Conservation (phyloP, 2,329 filamentous ascomycete genomes). For the Alternaria metachromatica region DNA sequence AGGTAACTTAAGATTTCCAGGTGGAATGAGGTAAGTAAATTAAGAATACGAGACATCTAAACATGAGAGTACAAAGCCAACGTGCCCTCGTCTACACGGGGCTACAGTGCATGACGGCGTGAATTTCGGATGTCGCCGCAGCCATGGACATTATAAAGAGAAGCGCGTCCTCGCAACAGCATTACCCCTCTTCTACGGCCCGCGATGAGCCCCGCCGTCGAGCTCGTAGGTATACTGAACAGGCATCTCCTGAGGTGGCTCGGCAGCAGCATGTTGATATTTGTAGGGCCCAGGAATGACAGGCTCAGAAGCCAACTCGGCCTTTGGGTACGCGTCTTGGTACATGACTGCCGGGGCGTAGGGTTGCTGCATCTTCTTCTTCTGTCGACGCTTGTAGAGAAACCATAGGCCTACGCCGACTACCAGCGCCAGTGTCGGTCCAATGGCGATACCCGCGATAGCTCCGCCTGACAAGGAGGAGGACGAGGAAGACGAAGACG, state of each 20-base stretch:
- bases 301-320: not conserved
- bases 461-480: not conserved
- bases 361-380: not conserved
- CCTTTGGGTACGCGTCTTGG: not conserved
- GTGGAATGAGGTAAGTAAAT: not conserved
- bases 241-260: not conserved
- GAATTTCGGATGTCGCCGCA: not conserved
- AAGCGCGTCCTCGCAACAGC: not conserved
- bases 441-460: not conserved
- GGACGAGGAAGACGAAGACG: not conserved
- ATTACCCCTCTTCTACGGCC: not conserved
- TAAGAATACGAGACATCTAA: not conserved
- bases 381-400: not conserved
- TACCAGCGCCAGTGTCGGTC: not conserved
- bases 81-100: not conserved
- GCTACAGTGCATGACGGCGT: not conserved
- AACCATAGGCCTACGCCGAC: not conserved
- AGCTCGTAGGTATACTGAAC: not conserved
- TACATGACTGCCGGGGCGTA: not conserved
- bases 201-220: not conserved
- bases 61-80: not conserved
- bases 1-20: not conserved
- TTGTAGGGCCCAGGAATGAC: not conserved
- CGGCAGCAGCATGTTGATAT: not conserved
- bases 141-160: not conserved